Base-by-base conservation (phyloP, 495 filamentous ascomycete genomes). In the Xylona heveae region DNA sequence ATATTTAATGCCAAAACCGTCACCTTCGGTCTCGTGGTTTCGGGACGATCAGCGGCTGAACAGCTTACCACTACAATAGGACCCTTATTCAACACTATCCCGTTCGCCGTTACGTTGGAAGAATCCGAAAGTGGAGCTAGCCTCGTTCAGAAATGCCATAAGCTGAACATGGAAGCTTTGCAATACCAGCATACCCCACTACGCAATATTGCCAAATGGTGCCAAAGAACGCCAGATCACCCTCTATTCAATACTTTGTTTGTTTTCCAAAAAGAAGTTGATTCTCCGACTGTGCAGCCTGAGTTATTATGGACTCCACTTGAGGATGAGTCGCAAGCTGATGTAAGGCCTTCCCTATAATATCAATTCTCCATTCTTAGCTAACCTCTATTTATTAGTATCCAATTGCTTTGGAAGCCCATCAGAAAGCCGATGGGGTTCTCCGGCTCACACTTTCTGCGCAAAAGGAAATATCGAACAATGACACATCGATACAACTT, bases 71-170 rank as follows among this genome's bases (percentile, higher is more conserved):
- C 59, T 6, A 62, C 76, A 5, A 65, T 84, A 32, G 88, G 88
- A 0, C 85, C 85, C 0, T 48, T 92, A 3, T 91, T 95, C 60
- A 95, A 94, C 49, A 93, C 84, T 0, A 56, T 93, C 0, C 79
- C 84, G 5, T 76, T 74, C 42, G 51, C 59, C 23, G 46, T 72
- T 8, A 45, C 59, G 6, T 33, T 64, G 6, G 43, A 52, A 17
- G 39, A 50, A 10, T 30, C 50, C n/a, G 52, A 60, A 10, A 67
- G 52, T 6, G 71, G 62, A 60, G 38, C 46, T 8, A 54, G 57
- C 1, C 39, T 75, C 1, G 48, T 76, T 14, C 49, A 43, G 12
- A 47, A 46, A 28, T 67, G 69, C 39, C 74, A 81, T 38, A 48
- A 62, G 1, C 73, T 66, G 43, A 76, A 78, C 46, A 57, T 59